Percentiles rank a stretch among this genome's conserved stretches.
phyloP scores from a whole-genome alignment of 306 rosid genomes.

The Rosa persica region DNA sequence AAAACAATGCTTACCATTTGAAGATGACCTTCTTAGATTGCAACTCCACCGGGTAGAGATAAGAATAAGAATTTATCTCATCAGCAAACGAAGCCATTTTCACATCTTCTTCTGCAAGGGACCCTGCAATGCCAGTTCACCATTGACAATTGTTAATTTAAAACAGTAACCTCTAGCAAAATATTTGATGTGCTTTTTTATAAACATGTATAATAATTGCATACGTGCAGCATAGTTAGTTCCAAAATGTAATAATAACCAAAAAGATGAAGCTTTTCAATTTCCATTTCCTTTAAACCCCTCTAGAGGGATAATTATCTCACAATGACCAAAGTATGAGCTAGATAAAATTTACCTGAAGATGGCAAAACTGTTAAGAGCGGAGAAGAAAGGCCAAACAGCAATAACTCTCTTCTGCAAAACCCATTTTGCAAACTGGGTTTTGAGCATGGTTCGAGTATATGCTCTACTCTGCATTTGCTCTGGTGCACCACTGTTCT shows the following conservation, averaged over 20 bases:
- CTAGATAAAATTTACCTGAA: conserved; percentile 37
- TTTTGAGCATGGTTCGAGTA: conserved; percentile 28
- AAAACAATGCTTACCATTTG: conserved; percentile 63
- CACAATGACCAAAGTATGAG: conserved; percentile 2
- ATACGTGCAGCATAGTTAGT: not conserved
- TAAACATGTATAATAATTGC: not conserved
- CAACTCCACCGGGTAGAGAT: conserved; percentile 68
- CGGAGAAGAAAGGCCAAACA: conserved; percentile 60
- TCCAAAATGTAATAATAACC: not conserved
- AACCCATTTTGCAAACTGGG: conserved; percentile 45
- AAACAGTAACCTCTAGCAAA: not conserved
- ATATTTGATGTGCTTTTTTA: too few species aligned
- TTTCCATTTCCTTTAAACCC: not conserved
- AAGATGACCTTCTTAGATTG: conserved; percentile 64
- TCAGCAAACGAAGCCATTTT: conserved; percentile 64
- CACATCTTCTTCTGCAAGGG: conserved; percentile 64
- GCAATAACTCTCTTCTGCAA: conserved; percentile 62
- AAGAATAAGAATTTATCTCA: conserved; percentile 79
- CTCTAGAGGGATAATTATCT: not conserved
- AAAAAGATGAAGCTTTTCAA: not conserved
- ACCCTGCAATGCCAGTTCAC: conserved; percentile 42
- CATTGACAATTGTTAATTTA: not conserved
- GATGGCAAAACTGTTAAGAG: conserved; percentile 40
- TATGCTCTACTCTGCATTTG: conserved; percentile 26
- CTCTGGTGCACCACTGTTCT: conserved; percentile 32